A percentile compares a stretch with the other conserved stretches of the same genome.
Evolutionary conservation across 2,329 filamentous ascomycete species (phyloP).

Genomic region (Fusarium palustre): DNA sequence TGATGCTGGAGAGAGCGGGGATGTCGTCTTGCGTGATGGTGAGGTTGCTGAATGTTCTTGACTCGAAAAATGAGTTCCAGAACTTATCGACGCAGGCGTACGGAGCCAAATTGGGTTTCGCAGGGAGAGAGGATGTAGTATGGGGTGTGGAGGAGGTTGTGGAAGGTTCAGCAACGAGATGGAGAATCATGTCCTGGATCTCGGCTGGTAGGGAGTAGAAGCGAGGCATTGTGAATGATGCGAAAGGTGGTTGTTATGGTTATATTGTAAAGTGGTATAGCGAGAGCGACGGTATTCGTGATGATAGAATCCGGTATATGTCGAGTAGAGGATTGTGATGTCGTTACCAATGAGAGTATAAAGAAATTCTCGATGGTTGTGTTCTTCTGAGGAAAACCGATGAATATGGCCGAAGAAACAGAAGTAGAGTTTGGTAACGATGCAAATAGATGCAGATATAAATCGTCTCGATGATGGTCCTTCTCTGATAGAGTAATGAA

Average conservation of each 20-base stretch:
- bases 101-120: fast-evolving
- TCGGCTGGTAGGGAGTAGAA: slow-evolving; percentile 15
- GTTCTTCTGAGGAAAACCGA: not conserved
- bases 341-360: not conserved
- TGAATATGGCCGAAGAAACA: too few species aligned
- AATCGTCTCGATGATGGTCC: not conserved
- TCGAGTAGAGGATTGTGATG: not conserved
- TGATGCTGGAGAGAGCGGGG: not conserved
- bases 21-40: slow-evolving; percentile 8
- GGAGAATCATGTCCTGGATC: not conserved
- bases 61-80: slow-evolving; percentile 20
- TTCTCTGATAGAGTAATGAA: not conserved
- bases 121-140: fast-evolving
- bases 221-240: not conserved
- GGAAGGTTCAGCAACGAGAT: not conserved
- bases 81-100: slow-evolving; percentile 6
- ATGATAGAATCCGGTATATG: not conserved
- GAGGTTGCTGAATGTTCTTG: slow-evolving; percentile 6
- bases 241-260: not conserved
- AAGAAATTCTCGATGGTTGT: not conserved
- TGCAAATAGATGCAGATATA: not conserved
- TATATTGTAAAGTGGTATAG: not conserved
- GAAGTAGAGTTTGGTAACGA: not conserved
- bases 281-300: not conserved
- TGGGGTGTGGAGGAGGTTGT: not conserved